Base-by-base conservation (phyloP, 164 flowering plant species). In the Akebia trifoliata region DNA sequence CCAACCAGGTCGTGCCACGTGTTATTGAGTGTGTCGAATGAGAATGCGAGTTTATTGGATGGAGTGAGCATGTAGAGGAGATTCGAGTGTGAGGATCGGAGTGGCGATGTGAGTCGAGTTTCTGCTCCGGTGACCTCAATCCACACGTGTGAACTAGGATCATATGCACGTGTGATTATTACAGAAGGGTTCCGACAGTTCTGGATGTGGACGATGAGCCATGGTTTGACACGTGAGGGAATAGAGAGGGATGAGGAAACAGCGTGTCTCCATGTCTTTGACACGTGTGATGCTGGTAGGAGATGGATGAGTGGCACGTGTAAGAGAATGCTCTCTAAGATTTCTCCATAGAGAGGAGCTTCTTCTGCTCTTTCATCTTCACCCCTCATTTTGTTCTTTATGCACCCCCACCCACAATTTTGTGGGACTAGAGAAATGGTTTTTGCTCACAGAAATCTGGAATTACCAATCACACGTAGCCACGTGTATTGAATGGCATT, bases 121-220 rank as follows among this genome's bases (percentile, higher is more conserved):
- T 56, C 6, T 11, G 70, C 48, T 18, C 56, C 52, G 7, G 56
- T 20, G 39, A 82, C 39, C 10, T 62, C 25, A 31, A 84, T 37
- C 97, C 95, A 90, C 2, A 65, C 40, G 26, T 54, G 46, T 3
- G 91, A 81, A 14, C 75, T 66, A 0, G 93, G 90, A 36, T 90
- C 97, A 62, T 72, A 90, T 0, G 86, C 91, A 50, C 55, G 76
- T 0, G 73, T 12, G 54, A 70, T 24, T 5, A 59, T 47, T 7
- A 36, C 2, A 50, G 64, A 55, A 11, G 77, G 79, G 12, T 69
- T 40, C 8, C 77, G 52, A 0, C 51, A 40, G 63, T 39, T 44
- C 53, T 80, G 93, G 15, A 60, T 14, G 66, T 80, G 84, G 59
- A 81, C 50, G 8, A 87, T 7, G 32, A 90, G 86, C 95, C 97